phyloP scores from a whole-genome alignment of 148 eudicot species.

The Camellia lanceoleosa region DNA sequence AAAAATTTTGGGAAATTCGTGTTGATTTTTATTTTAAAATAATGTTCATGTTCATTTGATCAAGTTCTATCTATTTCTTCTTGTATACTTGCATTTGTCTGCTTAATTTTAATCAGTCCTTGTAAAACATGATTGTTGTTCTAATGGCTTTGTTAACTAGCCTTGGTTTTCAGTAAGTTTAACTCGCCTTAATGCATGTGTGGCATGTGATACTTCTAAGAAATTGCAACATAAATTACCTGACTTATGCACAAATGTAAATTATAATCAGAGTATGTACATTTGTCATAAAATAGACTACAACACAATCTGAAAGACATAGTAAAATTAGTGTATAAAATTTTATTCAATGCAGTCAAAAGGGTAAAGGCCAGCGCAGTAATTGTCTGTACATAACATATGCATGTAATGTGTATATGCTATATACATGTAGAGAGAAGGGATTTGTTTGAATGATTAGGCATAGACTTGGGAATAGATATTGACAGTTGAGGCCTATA shows the following conservation, averaged over 20 bases:
- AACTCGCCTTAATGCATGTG: not conserved
- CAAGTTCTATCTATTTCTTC: not conserved
- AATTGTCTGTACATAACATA: no score
- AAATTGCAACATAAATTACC: not conserved
- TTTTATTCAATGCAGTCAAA: not conserved
- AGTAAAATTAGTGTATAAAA: not conserved
- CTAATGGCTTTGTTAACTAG: not conserved
- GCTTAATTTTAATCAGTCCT: not conserved
- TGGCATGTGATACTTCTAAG: not conserved
- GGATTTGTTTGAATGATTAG: not conserved
- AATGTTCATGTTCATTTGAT: no score
- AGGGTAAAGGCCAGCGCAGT: not conserved
- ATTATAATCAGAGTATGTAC: not conserved
- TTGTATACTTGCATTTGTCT: not conserved
- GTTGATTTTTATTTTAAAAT: no score
- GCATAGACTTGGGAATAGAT: not conserved
- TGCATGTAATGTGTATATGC: no score
- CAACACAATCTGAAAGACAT: not conserved
- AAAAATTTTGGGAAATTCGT: no score
- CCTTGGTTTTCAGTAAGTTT: not conserved
- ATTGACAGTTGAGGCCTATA: not conserved
- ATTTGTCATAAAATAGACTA: not conserved
- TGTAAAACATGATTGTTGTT: not conserved
- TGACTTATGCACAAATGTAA: not conserved
- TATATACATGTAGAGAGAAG: not conserved